A percentile compares a stretch with the other conserved stretches of the same genome.
Evolutionary conservation across 164 flowering plant genomes (phyloP).

Genomic region (Tinospora cordifolia): DNA sequence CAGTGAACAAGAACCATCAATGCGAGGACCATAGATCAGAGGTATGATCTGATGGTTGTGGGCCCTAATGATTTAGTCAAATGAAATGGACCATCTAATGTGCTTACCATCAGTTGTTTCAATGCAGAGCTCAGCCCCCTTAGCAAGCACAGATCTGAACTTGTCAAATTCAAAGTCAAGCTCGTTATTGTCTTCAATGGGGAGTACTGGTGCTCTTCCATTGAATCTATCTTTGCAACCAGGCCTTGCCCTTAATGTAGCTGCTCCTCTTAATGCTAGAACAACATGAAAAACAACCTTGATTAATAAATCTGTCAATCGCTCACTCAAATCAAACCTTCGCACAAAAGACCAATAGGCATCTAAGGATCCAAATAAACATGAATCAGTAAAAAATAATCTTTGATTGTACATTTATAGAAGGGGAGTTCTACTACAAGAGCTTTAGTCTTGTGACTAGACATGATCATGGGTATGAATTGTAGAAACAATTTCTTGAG

Average conservation of each 20-base stretch:
- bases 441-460: no score
- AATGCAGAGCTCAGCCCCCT: slow-evolving; percentile 48
- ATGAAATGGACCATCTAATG: neutral
- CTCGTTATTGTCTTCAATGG: slow-evolving; percentile 47
- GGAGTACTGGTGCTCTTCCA: slow-evolving; percentile 43
- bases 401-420: no score
- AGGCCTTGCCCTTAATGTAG: slow-evolving; percentile 60
- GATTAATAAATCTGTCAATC: no score
- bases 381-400: no score
- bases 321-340: no score
- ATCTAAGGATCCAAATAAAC: no score
- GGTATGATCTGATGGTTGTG: no score
- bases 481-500: no score
- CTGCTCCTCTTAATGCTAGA: slow-evolving; percentile 80
- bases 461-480: no score
- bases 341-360: no score
- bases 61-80: neutral
- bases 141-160: slow-evolving; percentile 42
- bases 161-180: slow-evolving; percentile 45
- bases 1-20: neutral
- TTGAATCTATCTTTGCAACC: slow-evolving; percentile 44
- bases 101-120: slow-evolving; percentile 56
- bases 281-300: neutral
- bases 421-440: no score
- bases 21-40: neutral